phyloP scores from a whole-genome alignment of 148 eudicot genomes.

The Cornus controversa region DNA sequence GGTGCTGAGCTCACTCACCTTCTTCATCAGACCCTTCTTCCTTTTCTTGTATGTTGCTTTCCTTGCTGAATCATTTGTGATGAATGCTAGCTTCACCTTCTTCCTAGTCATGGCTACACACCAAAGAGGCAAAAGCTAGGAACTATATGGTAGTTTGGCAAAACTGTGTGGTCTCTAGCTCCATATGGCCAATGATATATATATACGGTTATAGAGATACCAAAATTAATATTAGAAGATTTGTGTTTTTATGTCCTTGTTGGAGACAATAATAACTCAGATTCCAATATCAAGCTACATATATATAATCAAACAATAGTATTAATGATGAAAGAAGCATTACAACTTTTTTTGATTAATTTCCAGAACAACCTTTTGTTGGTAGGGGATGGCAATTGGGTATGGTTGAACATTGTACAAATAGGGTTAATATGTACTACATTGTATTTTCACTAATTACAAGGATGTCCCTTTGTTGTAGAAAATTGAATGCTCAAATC shows the following conservation, averaged over 20 bases:
- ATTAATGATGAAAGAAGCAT: too few relatives aligned
- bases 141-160: slow-evolving; percentile 9
- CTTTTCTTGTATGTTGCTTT: slow-evolving; percentile 80
- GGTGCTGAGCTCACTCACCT: slow-evolving; percentile 60
- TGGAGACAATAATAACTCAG: slow-evolving; percentile 6
- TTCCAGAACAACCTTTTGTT: too few relatives aligned
- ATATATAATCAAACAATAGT: not conserved
- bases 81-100: slow-evolving; percentile 63
- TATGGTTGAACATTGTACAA: too few relatives aligned
- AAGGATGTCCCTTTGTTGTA: not conserved
- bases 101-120: slow-evolving; percentile 61
- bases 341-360: too few relatives aligned
- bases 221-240: slow-evolving; percentile 13
- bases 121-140: slow-evolving; percentile 17
- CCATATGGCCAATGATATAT: slow-evolving; percentile 18
- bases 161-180: not conserved
- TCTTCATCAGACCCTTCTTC: slow-evolving; percentile 69
- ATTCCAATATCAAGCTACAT: slow-evolving; percentile 5
- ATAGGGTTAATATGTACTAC: too few relatives aligned
- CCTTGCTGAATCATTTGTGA: slow-evolving; percentile 55
- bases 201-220: slow-evolving; percentile 14
- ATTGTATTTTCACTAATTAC: too few relatives aligned
- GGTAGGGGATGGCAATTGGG: too few relatives aligned
- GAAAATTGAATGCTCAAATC: not conserved
- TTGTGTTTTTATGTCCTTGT: not conserved